These are phyloP conservation scores for Zopfochytrium polystomum DNA, from an alignment of 371 early-diverging fungal genomes.

Conservation along the genomic window DNA sequence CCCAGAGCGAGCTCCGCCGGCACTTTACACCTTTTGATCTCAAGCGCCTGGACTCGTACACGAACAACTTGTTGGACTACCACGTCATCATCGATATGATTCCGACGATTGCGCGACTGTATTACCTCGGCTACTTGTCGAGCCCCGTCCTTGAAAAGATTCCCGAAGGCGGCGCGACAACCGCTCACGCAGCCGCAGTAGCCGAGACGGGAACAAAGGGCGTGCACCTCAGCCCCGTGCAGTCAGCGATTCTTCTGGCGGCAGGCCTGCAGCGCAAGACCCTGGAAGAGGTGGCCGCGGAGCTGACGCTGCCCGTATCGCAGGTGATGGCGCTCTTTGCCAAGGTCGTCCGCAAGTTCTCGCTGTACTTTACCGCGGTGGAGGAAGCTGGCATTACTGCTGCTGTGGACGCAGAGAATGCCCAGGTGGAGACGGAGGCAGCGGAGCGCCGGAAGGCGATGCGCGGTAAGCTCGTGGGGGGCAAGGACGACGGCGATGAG, in stretches of 20 bases:
- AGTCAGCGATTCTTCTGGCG: conserved; percentile 80
- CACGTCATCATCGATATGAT: conserved; percentile 93
- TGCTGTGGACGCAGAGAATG: conserved; percentile 21
- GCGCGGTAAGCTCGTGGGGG: too few species aligned
- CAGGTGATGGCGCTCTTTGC: conserved; percentile 92
- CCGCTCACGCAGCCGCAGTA: background rate
- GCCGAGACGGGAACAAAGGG: conserved; percentile 12
- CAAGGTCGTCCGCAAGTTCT: conserved; percentile 76
- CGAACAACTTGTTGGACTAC: conserved; percentile 92
- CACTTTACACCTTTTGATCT: conserved; percentile 84
- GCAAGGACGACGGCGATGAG: conserved; percentile 28
- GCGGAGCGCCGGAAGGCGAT: conserved; percentile 19
- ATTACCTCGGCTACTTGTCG: conserved; percentile 60
- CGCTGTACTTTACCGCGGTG: conserved; percentile 41
- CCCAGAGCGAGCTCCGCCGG: conserved; percentile 48
- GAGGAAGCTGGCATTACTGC: conserved; percentile 32
- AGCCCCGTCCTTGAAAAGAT: conserved; percentile 37
- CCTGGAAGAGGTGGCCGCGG: conserved; percentile 79
- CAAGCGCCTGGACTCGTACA: conserved; percentile 90
- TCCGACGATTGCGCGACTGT: conserved; percentile 74
- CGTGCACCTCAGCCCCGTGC: conserved; percentile 79
- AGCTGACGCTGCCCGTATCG: conserved; percentile 74
- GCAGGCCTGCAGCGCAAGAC: conserved; percentile 90
- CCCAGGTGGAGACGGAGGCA: conserved; percentile 1
- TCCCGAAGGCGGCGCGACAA: conserved; percentile 11